phyloP scores from a whole-genome alignment of 1,139 yeast species.

The Eremothecium cymbalariae region DNA sequence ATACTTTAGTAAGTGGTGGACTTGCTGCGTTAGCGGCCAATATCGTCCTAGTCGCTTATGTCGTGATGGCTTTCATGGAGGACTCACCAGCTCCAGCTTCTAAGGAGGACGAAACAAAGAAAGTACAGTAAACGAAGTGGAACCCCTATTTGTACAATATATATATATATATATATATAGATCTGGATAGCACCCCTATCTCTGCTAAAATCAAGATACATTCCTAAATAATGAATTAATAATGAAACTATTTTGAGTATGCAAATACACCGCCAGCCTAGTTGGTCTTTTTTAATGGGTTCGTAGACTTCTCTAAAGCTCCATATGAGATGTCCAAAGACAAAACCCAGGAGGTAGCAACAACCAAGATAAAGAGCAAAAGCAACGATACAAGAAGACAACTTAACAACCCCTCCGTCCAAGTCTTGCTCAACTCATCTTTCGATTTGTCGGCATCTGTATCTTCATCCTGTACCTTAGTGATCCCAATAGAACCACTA shows the following conservation, averaged over 20 bases:
- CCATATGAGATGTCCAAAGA: slow-evolving; percentile 58
- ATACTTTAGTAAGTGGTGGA: slow-evolving; percentile 78
- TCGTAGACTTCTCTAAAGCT: slow-evolving; percentile 60
- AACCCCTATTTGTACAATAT: slow-evolving; percentile 1
- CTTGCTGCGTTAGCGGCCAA: slow-evolving; percentile 84
- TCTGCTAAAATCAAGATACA: not conserved
- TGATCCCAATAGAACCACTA: not conserved
- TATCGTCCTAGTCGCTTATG: slow-evolving; percentile 75
- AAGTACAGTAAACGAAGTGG: slow-evolving; percentile 15
- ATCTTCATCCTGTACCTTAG: not conserved
- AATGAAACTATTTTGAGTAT: not conserved
- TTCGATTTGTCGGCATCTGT: slow-evolving; percentile 4
- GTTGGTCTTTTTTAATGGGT: slow-evolving; percentile 55
- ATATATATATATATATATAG: slow-evolving; percentile 11
- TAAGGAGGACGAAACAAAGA: slow-evolving; percentile 32
- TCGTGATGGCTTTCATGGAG: slow-evolving; percentile 80
- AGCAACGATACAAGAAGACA: slow-evolving; percentile 50
- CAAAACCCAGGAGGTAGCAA: slow-evolving; percentile 55
- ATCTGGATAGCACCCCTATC: not conserved
- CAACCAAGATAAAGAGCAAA: slow-evolving; percentile 42
- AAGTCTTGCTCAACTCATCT: slow-evolving; percentile 23
- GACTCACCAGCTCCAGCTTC: slow-evolving; percentile 41
- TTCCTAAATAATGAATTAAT: not conserved
- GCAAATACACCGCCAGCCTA: slow-evolving; percentile 20
- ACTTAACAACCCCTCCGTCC: slow-evolving; percentile 54